phyloP scores from a whole-genome alignment of 2,329 filamentous ascomycete genomes.

The Leptographium lundbergii region DNA sequence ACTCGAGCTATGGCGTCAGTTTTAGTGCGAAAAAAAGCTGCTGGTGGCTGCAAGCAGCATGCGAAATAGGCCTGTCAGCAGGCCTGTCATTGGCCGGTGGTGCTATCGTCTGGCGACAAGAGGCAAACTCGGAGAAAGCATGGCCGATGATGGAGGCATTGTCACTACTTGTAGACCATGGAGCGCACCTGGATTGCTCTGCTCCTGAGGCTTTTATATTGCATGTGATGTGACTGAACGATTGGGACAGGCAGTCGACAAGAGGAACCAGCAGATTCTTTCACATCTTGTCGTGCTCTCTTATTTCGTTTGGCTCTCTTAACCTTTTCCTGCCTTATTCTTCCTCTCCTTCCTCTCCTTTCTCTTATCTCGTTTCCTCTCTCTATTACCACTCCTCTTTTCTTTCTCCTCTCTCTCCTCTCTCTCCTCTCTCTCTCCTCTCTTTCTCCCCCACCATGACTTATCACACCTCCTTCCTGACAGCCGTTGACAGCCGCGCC shows the following conservation, averaged over 20 bases:
- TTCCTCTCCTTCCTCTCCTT: neutral
- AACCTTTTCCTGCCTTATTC: neutral
- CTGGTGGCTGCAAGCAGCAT: neutral
- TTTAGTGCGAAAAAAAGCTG: slow-evolving; percentile 5
- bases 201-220: neutral
- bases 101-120: neutral
- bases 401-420: neutral
- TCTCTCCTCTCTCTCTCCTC: neutral
- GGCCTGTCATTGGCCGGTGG: neutral
- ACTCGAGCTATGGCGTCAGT: slow-evolving; percentile 12
- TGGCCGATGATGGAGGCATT: neutral
- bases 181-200: neutral
- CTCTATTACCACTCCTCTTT: neutral
- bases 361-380: neutral
- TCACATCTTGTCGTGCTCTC: no score
- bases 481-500: slow-evolving; percentile 54
- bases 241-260: neutral
- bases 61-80: neutral
- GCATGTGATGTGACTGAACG: neutral
- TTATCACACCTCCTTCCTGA: slow-evolving; percentile 44
- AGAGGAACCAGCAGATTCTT: neutral
- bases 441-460: neutral
- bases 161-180: neutral
- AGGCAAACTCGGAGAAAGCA: neutral
- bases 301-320: no score